phyloP scores from a whole-genome alignment of 305 asterid species.

The Ilex paraguariensis region DNA sequence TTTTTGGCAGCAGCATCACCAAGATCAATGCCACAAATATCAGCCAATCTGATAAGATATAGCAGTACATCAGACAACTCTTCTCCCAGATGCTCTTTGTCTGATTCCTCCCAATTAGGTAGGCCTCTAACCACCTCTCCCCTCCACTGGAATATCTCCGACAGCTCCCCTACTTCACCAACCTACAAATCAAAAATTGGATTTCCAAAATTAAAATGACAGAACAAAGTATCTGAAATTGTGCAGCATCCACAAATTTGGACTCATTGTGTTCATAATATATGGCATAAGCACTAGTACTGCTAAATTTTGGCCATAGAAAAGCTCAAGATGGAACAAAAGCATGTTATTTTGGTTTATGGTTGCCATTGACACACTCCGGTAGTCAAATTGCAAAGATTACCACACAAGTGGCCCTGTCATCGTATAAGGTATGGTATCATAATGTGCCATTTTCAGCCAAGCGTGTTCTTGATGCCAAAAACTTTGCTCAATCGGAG shows the following conservation, averaged over 20 bases:
- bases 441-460: no score
- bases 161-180: slow-evolving; percentile 55
- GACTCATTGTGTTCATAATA: no score
- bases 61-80: slow-evolving; percentile 55
- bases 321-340: neutral
- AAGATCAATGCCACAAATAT: slow-evolving; percentile 56
- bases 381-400: no score
- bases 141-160: slow-evolving; percentile 59
- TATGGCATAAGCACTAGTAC: no score
- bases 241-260: neutral
- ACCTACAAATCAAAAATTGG: slow-evolving; percentile 19
- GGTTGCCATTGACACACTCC: no score
- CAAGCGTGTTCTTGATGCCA: no score
- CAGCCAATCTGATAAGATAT: slow-evolving; percentile 48
- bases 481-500: no score
- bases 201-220: no score
- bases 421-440: no score
- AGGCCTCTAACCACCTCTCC: slow-evolving; percentile 55
- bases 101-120: slow-evolving; percentile 54
- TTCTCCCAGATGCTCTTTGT: slow-evolving; percentile 56
- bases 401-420: no score
- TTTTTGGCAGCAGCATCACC: slow-evolving; percentile 41
- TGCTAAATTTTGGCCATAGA: no score
- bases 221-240: no score
- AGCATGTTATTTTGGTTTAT: neutral